Base-by-base conservation (phyloP, 345 rosid species). In the Alliaria petiolata region DNA sequence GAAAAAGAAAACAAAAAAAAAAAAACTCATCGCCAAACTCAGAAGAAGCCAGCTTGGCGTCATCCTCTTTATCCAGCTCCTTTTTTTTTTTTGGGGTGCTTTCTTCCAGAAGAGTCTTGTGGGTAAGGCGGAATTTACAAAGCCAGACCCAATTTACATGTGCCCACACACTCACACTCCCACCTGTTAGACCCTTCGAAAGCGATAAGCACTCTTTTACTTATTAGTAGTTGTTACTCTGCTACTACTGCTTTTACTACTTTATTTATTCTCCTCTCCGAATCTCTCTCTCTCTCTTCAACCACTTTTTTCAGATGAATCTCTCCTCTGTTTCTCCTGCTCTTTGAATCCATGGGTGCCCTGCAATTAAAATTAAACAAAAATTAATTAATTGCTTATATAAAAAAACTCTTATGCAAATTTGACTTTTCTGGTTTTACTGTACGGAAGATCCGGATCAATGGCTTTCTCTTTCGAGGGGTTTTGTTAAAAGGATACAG, bases 301-400 rank as follows among this genome's bases (percentile, higher is more conserved):
- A n/a, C n/a, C n/a, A n/a, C n/a, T 15, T 12, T 39, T 13, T 35
- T 43, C 5, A 62, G 2, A 76, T 69, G 71, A 69, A 76, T 55
- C 79, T 76, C 36, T 84, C 60, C 42, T 57, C 65, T 43, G 87
- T 57, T 71, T 82, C 88, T 39, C 88, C 88, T 47, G 72, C 85
- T 53, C 72, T 78, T 38, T 75, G 60, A 43, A 89, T 85, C 95
- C 92, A 89, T 8, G 84, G 86, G 51, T 83, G 92, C 72, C 83
- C 92, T 89, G 87, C 66, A 31, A 34, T 26, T 15, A 1, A 17
- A 5, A 11, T 12, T 4, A 11, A 7, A 43, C 35, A 5, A 20
- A 28, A 4, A 6, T 33, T 6, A 19, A 14, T 39, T 3, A 67
- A 42, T 17, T 35, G 8, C 22, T 13, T 0, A n/a, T n/a, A n/a